Evolutionary conservation across 1,284 basidiomycete species (phyloP), one percentile per base, ranked within the genome.

Genomic region (Boletus sp.): DNA sequence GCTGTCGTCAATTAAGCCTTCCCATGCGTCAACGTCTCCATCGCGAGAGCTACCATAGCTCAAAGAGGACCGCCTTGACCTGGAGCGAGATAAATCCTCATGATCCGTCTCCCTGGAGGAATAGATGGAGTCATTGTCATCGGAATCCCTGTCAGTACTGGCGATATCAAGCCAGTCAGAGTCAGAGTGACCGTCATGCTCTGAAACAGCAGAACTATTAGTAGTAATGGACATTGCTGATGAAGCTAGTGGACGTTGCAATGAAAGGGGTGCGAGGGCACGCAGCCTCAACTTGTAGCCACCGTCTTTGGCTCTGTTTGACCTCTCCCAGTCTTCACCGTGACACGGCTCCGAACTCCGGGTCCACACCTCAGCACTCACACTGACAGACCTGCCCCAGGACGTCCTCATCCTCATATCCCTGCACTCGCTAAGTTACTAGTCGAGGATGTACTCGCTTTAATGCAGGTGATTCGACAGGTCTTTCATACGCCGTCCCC

Each of bases 161-260:
- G 81, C 69, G 52, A 88, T 75, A 58, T 88, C 85, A 58, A 86
- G 80, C 85, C 85, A 88, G 67, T 88, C 84, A 29, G 83, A 86
- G 69, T 88, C 86, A 32, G 85, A 88, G 54, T 79, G 66, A 54
- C 67, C 77, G 62, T 84, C 84, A 54, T 74, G 61, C 61, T 87
- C 85, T 57, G 81, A 79, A 60, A 76, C 69, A 50, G 60, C 54
- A 41, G 66, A 69, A 54, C 65, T 65, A 50, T 64, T 63, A 55
- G 59, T 56, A 51, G 65, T 59, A 49, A 63, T 49, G 48, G 53
- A 42, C 51, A 62, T 60, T 51, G 51, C 52, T 51, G 48, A 41
- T 33, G 45, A 35, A 32, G 49, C 66, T 72, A 61, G 59, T 66
- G 57, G 58, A 46, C 58, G 60, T 53, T 45, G 55, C 32, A 50